phyloP scores from a whole-genome alignment of 2,329 filamentous ascomycete genomes.

The Arthrobotrys conoides region DNA sequence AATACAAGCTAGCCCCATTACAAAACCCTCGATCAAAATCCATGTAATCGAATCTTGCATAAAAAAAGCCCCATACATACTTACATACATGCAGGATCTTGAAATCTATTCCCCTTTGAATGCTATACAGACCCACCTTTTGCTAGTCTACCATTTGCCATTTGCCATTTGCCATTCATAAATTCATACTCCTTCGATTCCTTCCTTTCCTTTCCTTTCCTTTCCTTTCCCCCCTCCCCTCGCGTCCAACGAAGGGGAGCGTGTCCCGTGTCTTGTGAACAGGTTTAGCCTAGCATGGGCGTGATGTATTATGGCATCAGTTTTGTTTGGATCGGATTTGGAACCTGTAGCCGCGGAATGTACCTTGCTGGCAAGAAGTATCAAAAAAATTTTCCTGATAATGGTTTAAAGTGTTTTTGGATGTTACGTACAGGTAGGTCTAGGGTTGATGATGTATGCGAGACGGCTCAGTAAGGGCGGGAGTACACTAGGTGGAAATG shows the following conservation, averaged over 20 bases:
- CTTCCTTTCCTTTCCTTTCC: not conserved
- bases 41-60: slow-evolving; percentile 22
- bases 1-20: too few relatives aligned
- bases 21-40: not conserved
- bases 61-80: too few relatives aligned
- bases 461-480: slow-evolving; percentile 4
- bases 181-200: too few relatives aligned
- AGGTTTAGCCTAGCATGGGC: slow-evolving; percentile 26
- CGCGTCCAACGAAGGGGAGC: slow-evolving; percentile 6
- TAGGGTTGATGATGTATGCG: not conserved
- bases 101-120: slow-evolving; percentile 16
- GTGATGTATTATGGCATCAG: slow-evolving; percentile 34
- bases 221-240: not conserved
- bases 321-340: slow-evolving; percentile 9
- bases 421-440: not conserved
- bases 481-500: not conserved
- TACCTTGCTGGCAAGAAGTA: slow-evolving; percentile 13
- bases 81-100: not conserved
- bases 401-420: not conserved
- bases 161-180: not conserved
- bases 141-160: too few relatives aligned
- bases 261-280: slow-evolving; percentile 32
- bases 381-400: slow-evolving; percentile 5
- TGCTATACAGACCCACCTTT: not conserved
- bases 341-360: slow-evolving; percentile 35